These are phyloP conservation scores for Cylindrodendrum hubeiense DNA, from an alignment of 2,329 filamentous ascomycete genomes.

Conservation along the genomic window DNA sequence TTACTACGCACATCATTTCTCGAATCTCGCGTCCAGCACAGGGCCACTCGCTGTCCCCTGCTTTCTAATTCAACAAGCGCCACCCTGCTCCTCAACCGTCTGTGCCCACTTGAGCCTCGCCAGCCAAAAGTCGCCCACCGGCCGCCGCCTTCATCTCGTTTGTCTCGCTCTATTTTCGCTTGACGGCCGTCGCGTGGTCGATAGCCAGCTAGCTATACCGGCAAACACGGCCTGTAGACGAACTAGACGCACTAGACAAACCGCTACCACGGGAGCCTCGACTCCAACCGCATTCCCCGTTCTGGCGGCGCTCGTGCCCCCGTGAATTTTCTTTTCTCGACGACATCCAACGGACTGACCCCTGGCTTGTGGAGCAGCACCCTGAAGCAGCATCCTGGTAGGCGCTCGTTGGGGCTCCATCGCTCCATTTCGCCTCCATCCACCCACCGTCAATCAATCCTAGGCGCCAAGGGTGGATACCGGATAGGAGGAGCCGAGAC, in stretches of 20 bases:
- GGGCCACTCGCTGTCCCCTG: conserved; percentile 17
- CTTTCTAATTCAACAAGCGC: conserved; percentile 17
- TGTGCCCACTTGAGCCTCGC: conserved; percentile 31
- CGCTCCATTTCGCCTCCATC: background rate
- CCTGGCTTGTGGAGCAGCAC: conserved; percentile 17
- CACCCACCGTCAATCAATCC: conserved; percentile 8
- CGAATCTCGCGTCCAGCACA: conserved; percentile 6
- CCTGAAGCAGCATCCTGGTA: background rate
- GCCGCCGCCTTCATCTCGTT: conserved; percentile 35
- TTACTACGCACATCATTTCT: conserved; percentile 2
- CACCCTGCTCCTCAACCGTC: conserved; percentile 18
- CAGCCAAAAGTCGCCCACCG: conserved; percentile 25
- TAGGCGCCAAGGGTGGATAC: conserved; percentile 41
- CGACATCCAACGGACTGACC: conserved; percentile 16
- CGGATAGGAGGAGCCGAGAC: conserved; percentile 43
- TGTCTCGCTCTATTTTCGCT: conserved; percentile 28
- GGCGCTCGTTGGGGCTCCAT: conserved; percentile 10
- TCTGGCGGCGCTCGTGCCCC: too few species aligned
- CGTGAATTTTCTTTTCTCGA: conserved; percentile 5
- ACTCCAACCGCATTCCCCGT: background rate
- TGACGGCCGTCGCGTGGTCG: conserved; percentile 29
- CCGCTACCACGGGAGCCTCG: background rate
- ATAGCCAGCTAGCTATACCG: conserved; percentile 15
- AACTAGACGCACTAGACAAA: too few species aligned
- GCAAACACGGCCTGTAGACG: background rate